Evolutionary conservation across 2,329 filamentous ascomycete species (phyloP).

Genomic region (Tolypocladium pustulatum): DNA sequence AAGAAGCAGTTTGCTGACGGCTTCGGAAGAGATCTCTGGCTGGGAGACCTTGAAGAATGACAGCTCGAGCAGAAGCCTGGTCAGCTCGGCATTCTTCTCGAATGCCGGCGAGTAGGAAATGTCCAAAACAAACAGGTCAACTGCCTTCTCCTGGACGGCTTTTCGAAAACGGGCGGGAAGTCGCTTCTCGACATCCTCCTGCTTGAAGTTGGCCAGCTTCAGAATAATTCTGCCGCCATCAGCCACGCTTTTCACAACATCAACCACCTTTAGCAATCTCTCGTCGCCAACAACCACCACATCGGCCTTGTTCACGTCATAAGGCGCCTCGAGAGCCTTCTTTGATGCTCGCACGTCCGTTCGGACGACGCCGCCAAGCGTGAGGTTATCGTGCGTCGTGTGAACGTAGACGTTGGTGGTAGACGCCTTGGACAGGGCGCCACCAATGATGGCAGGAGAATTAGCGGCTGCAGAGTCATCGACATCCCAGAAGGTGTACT

Average conservation of each 20-base stretch:
- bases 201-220: constrained; percentile 68
- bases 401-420: constrained; percentile 51
- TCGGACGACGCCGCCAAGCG: constrained; percentile 67
- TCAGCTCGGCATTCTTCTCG: constrained; percentile 52
- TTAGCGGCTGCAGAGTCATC: constrained; percentile 60
- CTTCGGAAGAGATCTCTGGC: constrained; percentile 51
- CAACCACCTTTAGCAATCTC: constrained; percentile 68
- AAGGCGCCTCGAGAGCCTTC: constrained; percentile 76
- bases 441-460: constrained; percentile 51
- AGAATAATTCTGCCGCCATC: constrained; percentile 62
- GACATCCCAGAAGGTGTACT: constrained; percentile 91
- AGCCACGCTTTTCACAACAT: constrained; percentile 62
- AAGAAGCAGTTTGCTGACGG: constrained; percentile 54
- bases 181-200: constrained; percentile 83
- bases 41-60: constrained; percentile 73
- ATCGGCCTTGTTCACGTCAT: constrained; percentile 69
- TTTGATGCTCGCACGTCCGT: constrained; percentile 78
- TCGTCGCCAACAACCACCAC: constrained; percentile 69
- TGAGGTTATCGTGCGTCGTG: constrained; percentile 55
- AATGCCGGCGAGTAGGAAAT: constrained; percentile 55
- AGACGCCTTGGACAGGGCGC: constrained; percentile 60
- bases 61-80: constrained; percentile 63
- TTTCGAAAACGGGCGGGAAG: constrained; percentile 62
- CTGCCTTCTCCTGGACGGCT: constrained; percentile 56
- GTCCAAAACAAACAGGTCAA: constrained; percentile 69